These are phyloP conservation scores for Termitomyces sp. DNA, from an alignment of 768 basidiomycete genomes.

Conservation along the genomic window DNA sequence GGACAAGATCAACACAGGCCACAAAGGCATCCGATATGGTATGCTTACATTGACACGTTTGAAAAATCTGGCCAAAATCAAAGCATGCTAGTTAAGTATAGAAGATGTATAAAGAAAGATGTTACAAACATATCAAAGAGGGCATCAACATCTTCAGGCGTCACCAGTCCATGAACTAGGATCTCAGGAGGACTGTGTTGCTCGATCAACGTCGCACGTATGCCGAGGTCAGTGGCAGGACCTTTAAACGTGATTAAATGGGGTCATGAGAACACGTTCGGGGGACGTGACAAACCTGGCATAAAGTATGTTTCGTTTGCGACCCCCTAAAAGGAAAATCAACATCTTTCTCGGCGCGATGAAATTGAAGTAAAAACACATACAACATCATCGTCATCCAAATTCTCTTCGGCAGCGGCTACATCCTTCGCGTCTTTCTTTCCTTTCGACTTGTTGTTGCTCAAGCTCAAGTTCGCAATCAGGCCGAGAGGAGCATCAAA, in stretches of 20 bases:
- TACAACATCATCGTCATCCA: conserved; percentile 65
- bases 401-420: conserved; percentile 34
- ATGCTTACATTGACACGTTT: conserved; percentile 59
- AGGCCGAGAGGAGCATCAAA: conserved; percentile 72
- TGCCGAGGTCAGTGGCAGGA: conserved; percentile 66
- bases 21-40: background rate
- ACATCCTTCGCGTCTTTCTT: conserved; percentile 36
- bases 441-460: conserved; percentile 43
- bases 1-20: background rate
- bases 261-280: background rate
- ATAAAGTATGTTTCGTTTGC: conserved; percentile 79
- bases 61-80: conserved; percentile 52
- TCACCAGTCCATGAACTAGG: conserved; percentile 74
- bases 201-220: conserved; percentile 70
- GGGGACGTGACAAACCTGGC: conserved; percentile 47
- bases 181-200: conserved; percentile 81
- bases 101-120: background rate
- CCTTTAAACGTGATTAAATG: conserved; percentile 31
- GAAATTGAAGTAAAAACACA: conserved; percentile 21
- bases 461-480: conserved; percentile 68
- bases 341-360: background rate
- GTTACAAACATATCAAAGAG: conserved; percentile 74
- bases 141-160: conserved; percentile 73
- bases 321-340: conserved; percentile 49
- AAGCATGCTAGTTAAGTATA: conserved; percentile 2